Evolutionary conservation across 2,329 filamentous ascomycete species (phyloP), one percentile per base, ranked within the genome.

Genomic region (Aspergillus pseudoterreus): DNA sequence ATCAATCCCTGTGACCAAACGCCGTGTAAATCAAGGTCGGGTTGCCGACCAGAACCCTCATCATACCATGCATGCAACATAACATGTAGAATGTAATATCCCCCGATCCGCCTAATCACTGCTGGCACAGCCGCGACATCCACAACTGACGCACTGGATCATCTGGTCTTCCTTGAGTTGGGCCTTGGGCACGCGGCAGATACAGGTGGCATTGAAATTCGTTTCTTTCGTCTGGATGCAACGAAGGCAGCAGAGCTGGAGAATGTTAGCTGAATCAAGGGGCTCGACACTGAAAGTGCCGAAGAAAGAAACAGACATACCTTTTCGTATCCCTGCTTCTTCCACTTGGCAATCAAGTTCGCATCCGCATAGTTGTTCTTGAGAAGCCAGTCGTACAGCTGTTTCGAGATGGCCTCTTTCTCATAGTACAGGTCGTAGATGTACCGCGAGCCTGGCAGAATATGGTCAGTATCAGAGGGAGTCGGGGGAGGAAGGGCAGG

Each of bases 161-260:
- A 89, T 87, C 69, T 94, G 88, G 39, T 90, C 86, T 64, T 95
- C 91, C 72, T 96, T 96, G 67, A 99, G 75, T 70, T 95, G 84
- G 30, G 90, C 86, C 67, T 88, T 87, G 1, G 94, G 94, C 46
- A 99, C 92, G 47, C 94, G 88, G 71, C 94, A 99, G 65, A 99
- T 94, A 70, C 94, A 99, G 1, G 92, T 99, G 58, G 90, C 88
- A 72, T 92, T 94, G 78, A 97, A 99, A 73, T 99, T 99, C 27
- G 94, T 99, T 78, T 99, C 94, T 73, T 97, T 97, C n/a, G 94
- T 96, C 74, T 99, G 94, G 51, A 99, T 92, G 72, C 94, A 99
- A 56, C 92, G 84, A 50, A 96, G 78, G 71, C 94, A 99, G 74
- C 94, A 99, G 41, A 99, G 76, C 88, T 94, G 27, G 9, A 30